Percentiles rank a stretch among this genome's conserved stretches.
phyloP scores from a whole-genome alignment of 345 rosid genomes.

The Zanthoxylum bungeanum region DNA sequence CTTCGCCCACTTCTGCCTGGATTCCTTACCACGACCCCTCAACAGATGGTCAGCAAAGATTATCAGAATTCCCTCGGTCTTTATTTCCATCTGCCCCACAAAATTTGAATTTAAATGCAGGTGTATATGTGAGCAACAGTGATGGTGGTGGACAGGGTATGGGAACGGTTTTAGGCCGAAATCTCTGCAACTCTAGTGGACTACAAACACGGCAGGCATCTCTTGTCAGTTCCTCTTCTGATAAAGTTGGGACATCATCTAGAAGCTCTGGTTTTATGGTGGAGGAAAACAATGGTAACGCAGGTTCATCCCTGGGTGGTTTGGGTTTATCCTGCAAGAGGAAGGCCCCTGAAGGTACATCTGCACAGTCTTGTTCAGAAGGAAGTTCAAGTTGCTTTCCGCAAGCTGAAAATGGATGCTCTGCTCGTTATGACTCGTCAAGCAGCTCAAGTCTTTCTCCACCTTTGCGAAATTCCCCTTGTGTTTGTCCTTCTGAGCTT shows the following conservation, averaged over 20 bases:
- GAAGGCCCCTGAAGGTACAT: constrained; percentile 79
- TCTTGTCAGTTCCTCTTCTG: constrained; percentile 25
- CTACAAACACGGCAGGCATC: constrained; percentile 28
- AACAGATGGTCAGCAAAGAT: constrained; percentile 42
- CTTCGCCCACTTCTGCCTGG: constrained; percentile 49
- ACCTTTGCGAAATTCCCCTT: constrained; percentile 42
- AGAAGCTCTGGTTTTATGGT: constrained; percentile 48
- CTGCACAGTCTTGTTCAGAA: constrained; percentile 51
- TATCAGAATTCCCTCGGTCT: constrained; percentile 64
- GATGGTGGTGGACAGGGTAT: constrained; percentile 30
- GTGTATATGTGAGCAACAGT: constrained; percentile 37
- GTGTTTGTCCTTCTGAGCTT: constrained; percentile 37
- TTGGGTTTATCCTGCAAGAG: constrained; percentile 90
- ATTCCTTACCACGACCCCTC: constrained; percentile 37
- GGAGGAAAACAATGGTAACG: constrained; percentile 55
- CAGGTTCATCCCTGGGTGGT: constrained; percentile 54
- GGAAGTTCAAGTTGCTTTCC: constrained; percentile 52
- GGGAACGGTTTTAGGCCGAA: constrained; percentile 27
- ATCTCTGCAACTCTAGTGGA: constrained; percentile 24
- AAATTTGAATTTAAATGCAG: constrained; percentile 33
- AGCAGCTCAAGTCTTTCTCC: constrained; percentile 58
- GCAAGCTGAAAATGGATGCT: constrained; percentile 42
- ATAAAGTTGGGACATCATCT: constrained; percentile 46
- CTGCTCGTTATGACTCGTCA: constrained; percentile 45
- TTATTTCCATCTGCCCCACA: constrained; percentile 50